Evolutionary conservation across 2,329 filamentous ascomycete genomes (phyloP).

Genomic region (Alternaria triticina): DNA sequence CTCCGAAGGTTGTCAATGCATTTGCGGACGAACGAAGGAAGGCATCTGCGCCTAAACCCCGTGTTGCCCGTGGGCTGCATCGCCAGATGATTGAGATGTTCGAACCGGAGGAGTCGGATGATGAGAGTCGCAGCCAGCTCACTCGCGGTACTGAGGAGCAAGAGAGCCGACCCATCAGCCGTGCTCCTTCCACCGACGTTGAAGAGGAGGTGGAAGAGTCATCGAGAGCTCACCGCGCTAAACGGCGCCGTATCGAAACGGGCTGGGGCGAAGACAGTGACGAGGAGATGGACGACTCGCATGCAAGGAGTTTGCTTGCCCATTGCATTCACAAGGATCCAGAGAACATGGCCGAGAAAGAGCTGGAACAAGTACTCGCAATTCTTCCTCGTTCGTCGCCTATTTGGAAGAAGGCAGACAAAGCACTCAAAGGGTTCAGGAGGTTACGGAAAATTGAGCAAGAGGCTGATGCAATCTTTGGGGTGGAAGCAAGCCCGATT

Average conservation of each 20-base stretch:
- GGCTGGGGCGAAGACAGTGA: conserved; percentile 57
- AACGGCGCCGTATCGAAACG: conserved; percentile 53
- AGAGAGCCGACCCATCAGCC: conserved; percentile 81
- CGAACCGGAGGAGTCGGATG: conserved; percentile 82
- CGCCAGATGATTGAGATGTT: conserved; percentile 76
- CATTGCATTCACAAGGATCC: conserved; percentile 65
- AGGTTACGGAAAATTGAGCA: conserved; percentile 79
- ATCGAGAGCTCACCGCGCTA: conserved; percentile 51
- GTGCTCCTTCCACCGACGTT: conserved; percentile 60
- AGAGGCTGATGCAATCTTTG: conserved; percentile 76
- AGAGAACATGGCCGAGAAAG: conserved; percentile 71
- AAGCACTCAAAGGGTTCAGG: conserved; percentile 61
- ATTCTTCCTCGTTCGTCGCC: conserved; percentile 62
- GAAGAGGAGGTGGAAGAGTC: conserved; percentile 60
- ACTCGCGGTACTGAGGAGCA: conserved; percentile 82
- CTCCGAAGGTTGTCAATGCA: conserved; percentile 51
- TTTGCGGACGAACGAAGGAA: conserved; percentile 66
- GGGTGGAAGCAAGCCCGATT: conserved; percentile 54
- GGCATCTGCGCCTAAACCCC: conserved; percentile 60
- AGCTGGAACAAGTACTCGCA: conserved; percentile 62
- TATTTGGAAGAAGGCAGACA: conserved; percentile 77
- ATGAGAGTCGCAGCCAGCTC: conserved; percentile 72
- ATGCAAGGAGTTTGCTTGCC: conserved; percentile 55
- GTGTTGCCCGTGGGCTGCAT: conserved; percentile 76
- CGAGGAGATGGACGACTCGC: conserved; percentile 56